Evolutionary conservation across 352 stramenopile species (phyloP).

Genomic region (Phytopythium mirpurense): DNA sequence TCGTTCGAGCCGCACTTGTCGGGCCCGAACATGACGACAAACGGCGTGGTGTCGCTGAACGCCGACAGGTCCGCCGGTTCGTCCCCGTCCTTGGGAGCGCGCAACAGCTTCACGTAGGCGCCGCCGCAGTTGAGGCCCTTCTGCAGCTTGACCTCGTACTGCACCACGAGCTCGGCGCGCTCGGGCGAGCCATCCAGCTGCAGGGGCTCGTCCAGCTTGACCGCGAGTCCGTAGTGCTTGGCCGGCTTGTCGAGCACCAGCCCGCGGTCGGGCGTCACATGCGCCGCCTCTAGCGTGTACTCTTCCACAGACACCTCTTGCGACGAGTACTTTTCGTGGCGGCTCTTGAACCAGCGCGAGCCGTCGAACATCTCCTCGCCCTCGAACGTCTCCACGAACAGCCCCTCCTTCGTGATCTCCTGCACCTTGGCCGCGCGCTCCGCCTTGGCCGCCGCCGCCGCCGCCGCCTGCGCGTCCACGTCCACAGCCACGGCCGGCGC

Average conservation of each 20-base stretch:
- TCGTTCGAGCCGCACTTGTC: constrained; percentile 93
- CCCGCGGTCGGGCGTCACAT: constrained; percentile 54
- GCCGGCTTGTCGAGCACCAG: constrained; percentile 68
- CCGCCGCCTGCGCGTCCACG: constrained; percentile 5
- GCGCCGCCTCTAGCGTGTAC: constrained; percentile 49
- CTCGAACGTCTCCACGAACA: constrained; percentile 83
- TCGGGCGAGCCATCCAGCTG: constrained; percentile 54
- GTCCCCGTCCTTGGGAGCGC: constrained; percentile 32
- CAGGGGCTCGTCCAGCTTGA: constrained; percentile 63
- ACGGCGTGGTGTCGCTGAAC: constrained; percentile 86
- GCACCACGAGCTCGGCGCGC: constrained; percentile 87
- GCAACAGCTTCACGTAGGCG: constrained; percentile 93
- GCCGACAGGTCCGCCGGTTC: constrained; percentile 31
- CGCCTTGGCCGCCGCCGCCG: constrained; percentile 17
- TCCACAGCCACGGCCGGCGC: background rate
- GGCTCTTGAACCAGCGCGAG: constrained; percentile 80
- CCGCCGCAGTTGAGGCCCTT: constrained; percentile 90
- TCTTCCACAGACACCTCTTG: constrained; percentile 66
- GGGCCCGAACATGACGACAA: constrained; percentile 95
- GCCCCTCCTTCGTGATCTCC: constrained; percentile 42
- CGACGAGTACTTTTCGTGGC: constrained; percentile 71
- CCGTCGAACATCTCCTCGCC: constrained; percentile 46
- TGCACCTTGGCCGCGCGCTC: constrained; percentile 36
- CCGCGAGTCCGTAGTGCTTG: constrained; percentile 77
- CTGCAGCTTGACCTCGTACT: constrained; percentile 94